Evolutionary conservation across 331 rosid species (phyloP).

Genomic region (Acacia concinna): DNA sequence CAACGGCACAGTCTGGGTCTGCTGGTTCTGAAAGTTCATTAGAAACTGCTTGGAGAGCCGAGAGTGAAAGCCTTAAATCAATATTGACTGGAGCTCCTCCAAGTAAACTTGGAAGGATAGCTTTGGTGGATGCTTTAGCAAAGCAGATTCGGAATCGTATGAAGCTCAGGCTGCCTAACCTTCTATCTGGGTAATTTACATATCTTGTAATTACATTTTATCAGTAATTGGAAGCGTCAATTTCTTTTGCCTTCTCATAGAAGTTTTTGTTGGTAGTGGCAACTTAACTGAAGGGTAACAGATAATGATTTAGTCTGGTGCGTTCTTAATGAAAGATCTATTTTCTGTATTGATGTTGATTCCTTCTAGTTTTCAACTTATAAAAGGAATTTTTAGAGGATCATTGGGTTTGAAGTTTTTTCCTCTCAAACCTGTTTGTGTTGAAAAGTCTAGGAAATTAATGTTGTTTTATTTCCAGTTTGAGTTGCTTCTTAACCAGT

Average conservation of each 20-base stretch:
- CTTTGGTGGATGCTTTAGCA: slow-evolving; percentile 88
- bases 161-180: slow-evolving; percentile 88
- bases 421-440: slow-evolving; percentile 2
- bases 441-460: background rate
- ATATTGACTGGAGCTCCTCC: slow-evolving; percentile 91
- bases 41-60: slow-evolving; percentile 99
- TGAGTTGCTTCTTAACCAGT: background rate
- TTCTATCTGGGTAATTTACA: slow-evolving; percentile 81
- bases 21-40: slow-evolving; percentile 83
- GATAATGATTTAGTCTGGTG: background rate
- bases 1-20: slow-evolving; percentile 95
- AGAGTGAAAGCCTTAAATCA: slow-evolving; percentile 92
- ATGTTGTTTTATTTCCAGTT: background rate
- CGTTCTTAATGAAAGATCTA: background rate
- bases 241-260: background rate
- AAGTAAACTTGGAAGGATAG: slow-evolving; percentile 92
- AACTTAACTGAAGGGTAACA: slow-evolving; percentile 6
- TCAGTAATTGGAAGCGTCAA: background rate
- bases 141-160: slow-evolving; percentile 89
- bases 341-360: background rate
- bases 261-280: slow-evolving; percentile 1
- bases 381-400: background rate
- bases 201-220: slow-evolving; percentile 22
- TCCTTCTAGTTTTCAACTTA: slow-evolving; percentile 14
- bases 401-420: slow-evolving; percentile 18